Evolutionary conservation across 1,284 basidiomycete species (phyloP).

Genomic region (Trametes pubescens): DNA sequence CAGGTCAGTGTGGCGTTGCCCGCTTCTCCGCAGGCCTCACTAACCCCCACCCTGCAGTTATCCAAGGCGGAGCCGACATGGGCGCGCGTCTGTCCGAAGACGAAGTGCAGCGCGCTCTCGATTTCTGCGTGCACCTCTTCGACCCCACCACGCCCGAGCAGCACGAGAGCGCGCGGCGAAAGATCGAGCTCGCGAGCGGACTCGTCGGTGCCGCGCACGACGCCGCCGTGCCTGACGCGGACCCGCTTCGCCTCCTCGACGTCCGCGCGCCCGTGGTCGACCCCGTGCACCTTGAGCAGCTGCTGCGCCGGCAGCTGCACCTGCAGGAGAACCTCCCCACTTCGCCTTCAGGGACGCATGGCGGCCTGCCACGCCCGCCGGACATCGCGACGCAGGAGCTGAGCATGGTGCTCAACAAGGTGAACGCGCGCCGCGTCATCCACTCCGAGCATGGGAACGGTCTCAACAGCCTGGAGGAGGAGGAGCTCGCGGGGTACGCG

Average conservation of each 20-base stretch:
- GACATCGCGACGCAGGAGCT: conserved; percentile 37
- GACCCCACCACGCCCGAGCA: conserved; percentile 48
- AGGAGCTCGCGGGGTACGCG: conserved; percentile 44
- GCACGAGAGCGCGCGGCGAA: conserved; percentile 42
- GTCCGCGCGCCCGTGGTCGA: conserved; percentile 42
- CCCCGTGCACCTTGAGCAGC: conserved; percentile 29
- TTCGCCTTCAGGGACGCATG: conserved; percentile 16
- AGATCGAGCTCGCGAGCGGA: conserved; percentile 32
- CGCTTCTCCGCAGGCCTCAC: conserved; percentile 1
- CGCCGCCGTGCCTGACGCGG: conserved; percentile 2
- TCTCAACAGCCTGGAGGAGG: conserved; percentile 48
- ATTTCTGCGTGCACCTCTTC: conserved; percentile 52
- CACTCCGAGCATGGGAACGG: conserved; percentile 48
- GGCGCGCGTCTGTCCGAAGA: conserved; percentile 70
- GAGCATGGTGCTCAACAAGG: conserved; percentile 47
- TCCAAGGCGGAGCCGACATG: conserved; percentile 79
- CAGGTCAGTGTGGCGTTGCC: conserved; percentile 49
- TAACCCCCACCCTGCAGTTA: conserved; percentile 54
- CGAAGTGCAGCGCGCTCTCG: conserved; percentile 64
- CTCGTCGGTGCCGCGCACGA: conserved; percentile 4
- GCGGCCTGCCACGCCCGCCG: conserved; percentile 8
- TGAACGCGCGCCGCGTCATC: conserved; percentile 50
- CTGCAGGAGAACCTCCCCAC: conserved; percentile 26
- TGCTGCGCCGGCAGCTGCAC: conserved; percentile 26
- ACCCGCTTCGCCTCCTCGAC: conserved; percentile 37